Percentiles rank a stretch among this genome's conserved stretches.
Conservation (phyloP, 2,329 filamentous ascomycete genomes). For the Cordyceps tenuipes region DNA sequence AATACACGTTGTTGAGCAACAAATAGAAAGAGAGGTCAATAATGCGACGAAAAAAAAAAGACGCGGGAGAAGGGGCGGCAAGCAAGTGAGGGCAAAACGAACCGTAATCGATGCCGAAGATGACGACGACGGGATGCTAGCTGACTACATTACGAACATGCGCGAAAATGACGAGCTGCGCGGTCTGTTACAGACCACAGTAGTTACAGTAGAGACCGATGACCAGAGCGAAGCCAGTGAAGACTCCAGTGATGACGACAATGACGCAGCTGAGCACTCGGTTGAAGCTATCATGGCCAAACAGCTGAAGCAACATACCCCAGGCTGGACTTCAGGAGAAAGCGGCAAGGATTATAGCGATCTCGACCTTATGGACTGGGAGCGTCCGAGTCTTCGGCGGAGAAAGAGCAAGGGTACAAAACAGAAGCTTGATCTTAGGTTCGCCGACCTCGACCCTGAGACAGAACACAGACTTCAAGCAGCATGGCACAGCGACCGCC, state of each 20-base stretch:
- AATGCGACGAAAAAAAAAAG: slow-evolving; percentile 14
- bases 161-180: slow-evolving; percentile 45
- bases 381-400: slow-evolving; percentile 55
- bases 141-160: slow-evolving; percentile 66
- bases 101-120: slow-evolving; percentile 14
- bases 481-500: slow-evolving; percentile 58
- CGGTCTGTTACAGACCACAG: slow-evolving; percentile 32
- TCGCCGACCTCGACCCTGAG: slow-evolving; percentile 57
- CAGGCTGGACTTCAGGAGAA: slow-evolving; percentile 21
- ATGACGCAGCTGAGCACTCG: neutral
- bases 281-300: neutral
- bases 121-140: slow-evolving; percentile 49
- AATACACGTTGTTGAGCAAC: slow-evolving; percentile 22
- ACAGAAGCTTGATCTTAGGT: slow-evolving; percentile 33
- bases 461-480: slow-evolving; percentile 50
- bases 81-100: slow-evolving; percentile 15
- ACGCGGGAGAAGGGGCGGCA: slow-evolving; percentile 14
- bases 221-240: neutral
- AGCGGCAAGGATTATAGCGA: slow-evolving; percentile 43
- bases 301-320: slow-evolving; percentile 25
- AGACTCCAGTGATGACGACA: neutral
- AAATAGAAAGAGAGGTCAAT: slow-evolving; percentile 13
- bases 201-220: neutral
- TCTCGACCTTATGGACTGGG: slow-evolving; percentile 81
- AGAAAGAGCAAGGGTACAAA: slow-evolving; percentile 57